Base-by-base conservation (phyloP, 176 grass and related monocot species). In the Rhynchospora tenuis region DNA sequence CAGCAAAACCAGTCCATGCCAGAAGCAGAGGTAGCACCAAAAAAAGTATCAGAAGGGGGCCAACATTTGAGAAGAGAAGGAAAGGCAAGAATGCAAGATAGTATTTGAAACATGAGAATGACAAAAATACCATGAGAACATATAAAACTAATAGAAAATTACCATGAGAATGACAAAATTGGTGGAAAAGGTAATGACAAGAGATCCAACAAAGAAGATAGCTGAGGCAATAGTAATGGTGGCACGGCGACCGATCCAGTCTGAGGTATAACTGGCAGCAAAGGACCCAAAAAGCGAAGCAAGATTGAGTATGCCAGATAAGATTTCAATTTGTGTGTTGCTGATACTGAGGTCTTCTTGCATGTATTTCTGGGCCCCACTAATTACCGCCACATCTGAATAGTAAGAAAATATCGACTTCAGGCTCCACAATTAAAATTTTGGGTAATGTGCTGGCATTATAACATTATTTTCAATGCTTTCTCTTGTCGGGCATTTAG, bases 311-410 rank as follows among this genome's bases (percentile, higher is more conserved):
- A 83, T 67, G 20, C 86, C 86, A 17, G 60, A 64, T 31, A 88
- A 77, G 28, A 88, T 58, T 70, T 88, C 81, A 10, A 88, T 67
- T 76, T 88, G 67, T 0, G 72, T 84, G 71, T 88, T 50, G 3
- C 27, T 57, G 2, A 88, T 10, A 63, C 45, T 56, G 4, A 88
- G 59, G 31, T 88, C 86, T 14, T 19, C 70, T 63, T 88, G 81
- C 29, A 88, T 88, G 51, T 83, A 84, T 51, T 78, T 88, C 12
- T 83, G 69, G 72, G 86, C 81, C 12, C 86, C 86, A 28, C 86
- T 88, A 59, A 88, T 88, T 60, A 88, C 86, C 43, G 68, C 86
- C 16, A 88, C 81, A 79, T 88, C 86, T 88, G 83, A 46, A 85
- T 43, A 12, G 48, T n/a, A 6, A 22, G 44, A 73, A 72, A 72